Evolutionary conservation across 78 protist species (phyloP).

Genomic region (Planoprotostelium fungivorum): DNA sequence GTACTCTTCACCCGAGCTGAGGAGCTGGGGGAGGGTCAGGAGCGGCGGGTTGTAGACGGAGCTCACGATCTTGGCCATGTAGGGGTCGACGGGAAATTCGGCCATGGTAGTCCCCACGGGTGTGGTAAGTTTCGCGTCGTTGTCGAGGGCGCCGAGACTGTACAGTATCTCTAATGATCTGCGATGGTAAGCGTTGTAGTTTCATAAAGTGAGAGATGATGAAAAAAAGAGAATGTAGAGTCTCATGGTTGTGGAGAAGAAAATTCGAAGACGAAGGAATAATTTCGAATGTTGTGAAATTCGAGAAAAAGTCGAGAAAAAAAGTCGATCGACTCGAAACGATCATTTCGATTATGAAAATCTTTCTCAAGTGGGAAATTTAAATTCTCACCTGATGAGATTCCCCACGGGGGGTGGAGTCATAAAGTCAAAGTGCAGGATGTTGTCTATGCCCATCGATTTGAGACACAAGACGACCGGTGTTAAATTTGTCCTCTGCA

Average conservation of each 20-base stretch:
- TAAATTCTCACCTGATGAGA: conserved; percentile 11
- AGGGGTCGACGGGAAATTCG: conserved; percentile 79
- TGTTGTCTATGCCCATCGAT: conserved; percentile 79
- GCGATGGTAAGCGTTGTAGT: no score
- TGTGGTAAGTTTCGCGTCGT: conserved; percentile 32
- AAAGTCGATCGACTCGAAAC: background rate
- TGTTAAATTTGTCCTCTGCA: conserved; percentile 69
- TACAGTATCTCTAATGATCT: conserved; percentile 51
- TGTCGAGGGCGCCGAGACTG: conserved; percentile 82
- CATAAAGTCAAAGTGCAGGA: conserved; percentile 77
- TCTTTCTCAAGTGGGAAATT: conserved; percentile 5
- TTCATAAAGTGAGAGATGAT: no score
- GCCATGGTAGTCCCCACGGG: conserved; percentile 78
- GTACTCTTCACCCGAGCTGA: conserved; percentile 49
- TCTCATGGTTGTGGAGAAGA: no score
- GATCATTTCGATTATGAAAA: background rate
- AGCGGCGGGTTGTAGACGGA: no score
- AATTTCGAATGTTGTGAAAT: no score
- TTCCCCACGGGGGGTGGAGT: conserved; percentile 76
- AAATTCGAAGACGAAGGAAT: no score
- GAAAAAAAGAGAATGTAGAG: no score
- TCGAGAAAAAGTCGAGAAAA: background rate
- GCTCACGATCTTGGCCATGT: conserved; percentile 24
- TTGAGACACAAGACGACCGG: conserved; percentile 74
- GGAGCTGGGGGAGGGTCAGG: no score